phyloP scores from a whole-genome alignment of 2,329 filamentous ascomycete genomes.

The Emydomyces testavorans region DNA sequence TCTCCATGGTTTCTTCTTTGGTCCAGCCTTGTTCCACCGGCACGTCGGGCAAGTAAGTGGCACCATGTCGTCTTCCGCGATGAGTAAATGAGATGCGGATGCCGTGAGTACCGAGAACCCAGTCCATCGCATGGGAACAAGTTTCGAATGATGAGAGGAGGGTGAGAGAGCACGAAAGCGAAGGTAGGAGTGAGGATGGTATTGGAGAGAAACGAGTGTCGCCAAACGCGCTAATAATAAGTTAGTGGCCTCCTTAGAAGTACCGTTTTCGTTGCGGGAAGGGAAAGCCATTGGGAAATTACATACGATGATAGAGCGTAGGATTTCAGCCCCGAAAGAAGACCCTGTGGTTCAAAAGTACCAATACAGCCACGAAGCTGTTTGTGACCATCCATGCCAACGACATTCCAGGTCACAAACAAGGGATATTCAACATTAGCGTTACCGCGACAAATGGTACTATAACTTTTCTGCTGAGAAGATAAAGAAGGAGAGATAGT shows the following conservation, averaged over 20 bases:
- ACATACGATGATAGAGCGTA: conserved; percentile 71
- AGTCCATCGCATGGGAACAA: conserved; percentile 62
- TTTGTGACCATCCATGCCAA: conserved; percentile 50
- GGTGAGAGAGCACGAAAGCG: conserved; percentile 53
- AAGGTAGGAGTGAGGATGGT: conserved; percentile 36
- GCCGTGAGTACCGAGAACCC: conserved; percentile 77
- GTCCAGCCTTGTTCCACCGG: conserved; percentile 88
- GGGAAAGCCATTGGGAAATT: not conserved
- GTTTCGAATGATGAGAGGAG: conserved; percentile 78
- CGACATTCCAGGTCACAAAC: conserved; percentile 89
- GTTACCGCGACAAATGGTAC: conserved; percentile 5
- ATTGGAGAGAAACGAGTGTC: conserved; percentile 53
- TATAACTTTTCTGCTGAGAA: conserved; percentile 15
- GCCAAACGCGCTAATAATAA: conserved; percentile 45
- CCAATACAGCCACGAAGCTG: conserved; percentile 87
- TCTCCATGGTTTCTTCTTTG: conserved; percentile 80
- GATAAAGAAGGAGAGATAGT: conserved; percentile 31
- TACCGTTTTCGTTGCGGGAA: no score
- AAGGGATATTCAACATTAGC: conserved; percentile 48
- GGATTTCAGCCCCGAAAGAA: conserved; percentile 59
- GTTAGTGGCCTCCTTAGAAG: not conserved
- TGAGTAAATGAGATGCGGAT: conserved; percentile 76
- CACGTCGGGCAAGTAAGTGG: conserved; percentile 88
- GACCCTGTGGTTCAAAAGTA: conserved; percentile 69
- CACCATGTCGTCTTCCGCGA: conserved; percentile 59